phyloP scores from a whole-genome alignment of 202 grass and related monocot genomes.

The Setaria viridis region DNA sequence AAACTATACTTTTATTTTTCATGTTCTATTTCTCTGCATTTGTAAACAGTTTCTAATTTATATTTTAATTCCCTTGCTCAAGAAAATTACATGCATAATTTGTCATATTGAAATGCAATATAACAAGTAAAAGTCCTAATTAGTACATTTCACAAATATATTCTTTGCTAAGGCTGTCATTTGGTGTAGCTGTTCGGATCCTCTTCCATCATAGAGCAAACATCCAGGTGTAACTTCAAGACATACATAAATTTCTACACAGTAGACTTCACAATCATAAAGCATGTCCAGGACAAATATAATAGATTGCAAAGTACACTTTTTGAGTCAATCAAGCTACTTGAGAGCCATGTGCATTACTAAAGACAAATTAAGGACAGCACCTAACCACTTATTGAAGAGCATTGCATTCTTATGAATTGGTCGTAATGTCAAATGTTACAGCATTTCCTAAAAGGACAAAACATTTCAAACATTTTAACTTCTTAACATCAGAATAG shows the following conservation, averaged over 20 bases:
- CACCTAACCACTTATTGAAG: constrained; percentile 2
- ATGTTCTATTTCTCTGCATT: neutral
- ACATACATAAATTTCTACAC: neutral
- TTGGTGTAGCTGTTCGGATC: constrained; percentile 15
- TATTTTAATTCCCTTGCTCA: neutral
- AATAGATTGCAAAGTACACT: neutral
- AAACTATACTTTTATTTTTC: constrained; percentile 16
- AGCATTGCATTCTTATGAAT: constrained; percentile 12
- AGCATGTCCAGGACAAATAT: neutral
- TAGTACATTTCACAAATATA: constrained; percentile 19
- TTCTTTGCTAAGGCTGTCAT: neutral
- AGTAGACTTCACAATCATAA: neutral
- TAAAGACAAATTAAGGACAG: constrained; percentile 2
- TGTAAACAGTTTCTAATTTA: neutral
- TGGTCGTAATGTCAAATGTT: neutral
- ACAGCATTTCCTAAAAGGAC: neutral
- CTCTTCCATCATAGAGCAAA: neutral
- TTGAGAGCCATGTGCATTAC: neutral
- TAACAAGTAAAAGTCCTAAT: neutral
- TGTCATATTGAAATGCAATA: neutral
- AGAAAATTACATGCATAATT: neutral
- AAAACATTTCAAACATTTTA: constrained; percentile 1
- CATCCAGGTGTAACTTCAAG: neutral
- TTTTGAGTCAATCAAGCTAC: constrained; percentile 5
- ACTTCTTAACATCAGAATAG: neutral